Evolutionary conservation across 2,329 filamentous ascomycete species (phyloP), one percentile per base, ranked within the genome.

Genomic region (Ophiostoma himal-ulmi): DNA sequence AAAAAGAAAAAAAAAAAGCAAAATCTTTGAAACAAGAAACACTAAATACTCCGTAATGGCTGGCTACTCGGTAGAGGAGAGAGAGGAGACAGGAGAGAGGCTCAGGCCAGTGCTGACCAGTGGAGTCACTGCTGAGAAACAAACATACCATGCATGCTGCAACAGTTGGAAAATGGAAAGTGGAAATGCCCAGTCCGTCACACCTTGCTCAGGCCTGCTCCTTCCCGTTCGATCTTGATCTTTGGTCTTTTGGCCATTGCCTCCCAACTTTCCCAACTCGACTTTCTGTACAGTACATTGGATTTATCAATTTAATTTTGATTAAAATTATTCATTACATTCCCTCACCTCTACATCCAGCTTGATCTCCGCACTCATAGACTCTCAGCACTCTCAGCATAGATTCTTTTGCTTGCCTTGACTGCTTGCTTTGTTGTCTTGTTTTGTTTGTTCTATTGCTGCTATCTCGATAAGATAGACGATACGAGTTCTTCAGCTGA

Each of bases 381-480:
- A n/a, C 52, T 26, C 22, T 13, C 52, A 57, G 22, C 48, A 17
- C 20, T 48, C 17, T 17, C 13, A 7, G 14, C 39, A 44, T 44
- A 3, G 10, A 3, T 8, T 17, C 10, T 44, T 8, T 44, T 10
- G 10, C 39, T 44, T 44, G 39, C 39, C 39, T 17, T 44, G 30
- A 0, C 6, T 44, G 14, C 20, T 48, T 17, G 44, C 44, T 48
- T 17, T 48, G 17, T 17, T 48, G 17, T 48, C 44, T 48, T 48
- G 44, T n/a, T 57, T 57, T 57, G 52, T 57, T 57, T 57, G 52
- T n/a, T 26, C n/a, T 3, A 57, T 34, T 26, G 52, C 52, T 22
- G 52, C n/a, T 54, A 54, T 54, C 52, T 8, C 57, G 57, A 62
- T 62, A 62, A 62, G 57, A 62, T 48, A 39, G 37, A 48, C 44